A percentile compares a stretch with the other conserved stretches of the same genome.
Evolutionary conservation across 305 asterid species (phyloP).

Genomic region (Fraxinus ornus): DNA sequence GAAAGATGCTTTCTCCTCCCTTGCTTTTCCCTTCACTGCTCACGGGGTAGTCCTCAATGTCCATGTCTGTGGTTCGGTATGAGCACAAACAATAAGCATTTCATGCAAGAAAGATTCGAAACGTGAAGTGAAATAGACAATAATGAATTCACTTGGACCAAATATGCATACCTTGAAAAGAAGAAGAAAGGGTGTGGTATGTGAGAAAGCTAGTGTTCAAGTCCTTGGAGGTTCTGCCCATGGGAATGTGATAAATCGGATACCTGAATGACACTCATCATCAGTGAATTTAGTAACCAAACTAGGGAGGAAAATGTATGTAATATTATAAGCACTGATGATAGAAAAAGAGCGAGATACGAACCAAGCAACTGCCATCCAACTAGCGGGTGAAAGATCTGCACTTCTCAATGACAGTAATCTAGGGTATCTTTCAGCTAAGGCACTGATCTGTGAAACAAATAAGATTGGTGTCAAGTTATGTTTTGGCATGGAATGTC

Average conservation of each 20-base stretch:
- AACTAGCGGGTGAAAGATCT: conserved; percentile 95
- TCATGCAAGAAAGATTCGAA: neutral
- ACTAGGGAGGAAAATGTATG: neutral
- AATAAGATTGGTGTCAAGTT: conserved; percentile 11
- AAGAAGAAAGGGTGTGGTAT: conserved; percentile 92
- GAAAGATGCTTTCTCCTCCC: conserved; percentile 56
- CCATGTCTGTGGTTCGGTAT: conserved; percentile 43
- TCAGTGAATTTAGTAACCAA: neutral
- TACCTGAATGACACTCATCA: conserved; percentile 50
- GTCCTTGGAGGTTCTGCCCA: conserved; percentile 76
- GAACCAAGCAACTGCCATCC: conserved; percentile 99
- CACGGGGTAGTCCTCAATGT: conserved; percentile 43
- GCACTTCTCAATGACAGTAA: conserved; percentile 83
- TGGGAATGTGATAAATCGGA: conserved; percentile 95
- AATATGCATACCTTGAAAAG: conserved; percentile 68
- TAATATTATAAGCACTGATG: neutral
- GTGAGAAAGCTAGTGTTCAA: conserved; percentile 90
- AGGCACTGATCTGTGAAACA: conserved; percentile 58
- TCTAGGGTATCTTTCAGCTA: conserved; percentile 72
- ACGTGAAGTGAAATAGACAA: neutral
- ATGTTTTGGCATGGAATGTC: conserved; percentile 1
- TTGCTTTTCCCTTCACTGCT: conserved; percentile 39
- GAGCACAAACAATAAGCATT: neutral
- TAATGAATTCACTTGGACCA: neutral
- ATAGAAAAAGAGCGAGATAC: neutral